A percentile compares a stretch with the other conserved stretches of the same genome.
Conservation (phyloP, 2,329 filamentous ascomycete species). For the Trichoderma breve region DNA sequence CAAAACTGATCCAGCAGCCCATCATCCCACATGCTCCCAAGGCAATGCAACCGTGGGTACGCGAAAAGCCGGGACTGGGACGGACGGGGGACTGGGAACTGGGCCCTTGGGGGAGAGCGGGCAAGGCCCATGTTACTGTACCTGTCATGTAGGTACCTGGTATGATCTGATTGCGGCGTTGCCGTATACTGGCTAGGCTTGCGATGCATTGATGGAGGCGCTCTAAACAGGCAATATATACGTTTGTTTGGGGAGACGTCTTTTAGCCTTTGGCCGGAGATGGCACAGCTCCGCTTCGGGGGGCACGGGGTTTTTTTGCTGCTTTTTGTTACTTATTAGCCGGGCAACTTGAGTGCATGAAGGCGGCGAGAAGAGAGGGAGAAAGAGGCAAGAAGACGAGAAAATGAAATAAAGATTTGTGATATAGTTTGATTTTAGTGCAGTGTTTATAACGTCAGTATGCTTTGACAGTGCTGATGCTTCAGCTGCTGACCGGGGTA, state of each 20-base stretch:
- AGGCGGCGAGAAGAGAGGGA: not conserved
- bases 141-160: not conserved
- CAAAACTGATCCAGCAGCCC: not conserved
- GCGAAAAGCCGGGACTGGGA: not conserved
- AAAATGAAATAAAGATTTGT: not conserved
- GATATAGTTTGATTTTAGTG: not conserved
- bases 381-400: not conserved
- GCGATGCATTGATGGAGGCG: not conserved
- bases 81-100: not conserved
- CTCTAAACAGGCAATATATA: not conserved
- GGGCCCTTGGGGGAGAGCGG: not conserved
- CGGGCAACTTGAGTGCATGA: not conserved
- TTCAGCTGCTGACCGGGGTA: not conserved
- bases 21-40: not conserved
- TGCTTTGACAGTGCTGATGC: not conserved
- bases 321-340: not conserved
- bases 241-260: not conserved
- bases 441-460: not conserved
- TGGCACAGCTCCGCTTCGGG: not conserved
- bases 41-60: not conserved
- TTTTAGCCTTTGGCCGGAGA: not conserved
- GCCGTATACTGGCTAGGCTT: not conserved
- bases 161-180: not conserved
- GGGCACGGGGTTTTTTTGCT: not conserved
- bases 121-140: not conserved